Conservation (phyloP, 2,329 filamentous ascomycete species). For the Alternaria infectoria region DNA sequence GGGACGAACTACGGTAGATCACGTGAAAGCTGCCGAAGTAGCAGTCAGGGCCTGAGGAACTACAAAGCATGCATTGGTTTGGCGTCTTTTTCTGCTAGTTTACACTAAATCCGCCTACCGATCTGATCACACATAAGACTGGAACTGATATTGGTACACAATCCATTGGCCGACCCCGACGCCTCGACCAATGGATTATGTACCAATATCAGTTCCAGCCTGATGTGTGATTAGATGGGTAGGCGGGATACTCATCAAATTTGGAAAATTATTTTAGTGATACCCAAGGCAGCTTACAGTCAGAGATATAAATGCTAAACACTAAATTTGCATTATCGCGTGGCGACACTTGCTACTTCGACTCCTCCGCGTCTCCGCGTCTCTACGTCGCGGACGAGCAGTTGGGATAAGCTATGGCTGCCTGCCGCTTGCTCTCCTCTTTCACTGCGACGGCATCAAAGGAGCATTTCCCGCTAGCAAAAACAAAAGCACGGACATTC, state of each 20-base stretch:
- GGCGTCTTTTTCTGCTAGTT: not conserved
- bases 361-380: not conserved
- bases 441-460: not conserved
- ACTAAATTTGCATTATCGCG: not conserved
- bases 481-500: not conserved
- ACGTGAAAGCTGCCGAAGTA: constrained; percentile 34
- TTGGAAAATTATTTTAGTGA: too few relatives aligned
- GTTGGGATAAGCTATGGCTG: not conserved
- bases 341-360: fast-evolving
- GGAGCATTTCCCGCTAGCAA: not conserved
- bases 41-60: constrained; percentile 1
- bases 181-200: too few relatives aligned
- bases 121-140: too few relatives aligned
- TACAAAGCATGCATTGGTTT: not conserved
- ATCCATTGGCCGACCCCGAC: too few relatives aligned
- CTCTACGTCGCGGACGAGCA: not conserved
- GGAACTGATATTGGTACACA: too few relatives aligned
- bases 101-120: too few relatives aligned
- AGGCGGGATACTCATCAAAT: too few relatives aligned
- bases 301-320: too few relatives aligned
- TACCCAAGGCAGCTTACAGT: too few relatives aligned
- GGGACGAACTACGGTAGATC: constrained; percentile 70
- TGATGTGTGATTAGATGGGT: too few relatives aligned
- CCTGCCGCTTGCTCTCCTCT: not conserved
- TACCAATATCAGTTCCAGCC: too few relatives aligned